Conservation (phyloP, 225 moss, liverwort and hornwort species). For the Polytrichum commune region DNA sequence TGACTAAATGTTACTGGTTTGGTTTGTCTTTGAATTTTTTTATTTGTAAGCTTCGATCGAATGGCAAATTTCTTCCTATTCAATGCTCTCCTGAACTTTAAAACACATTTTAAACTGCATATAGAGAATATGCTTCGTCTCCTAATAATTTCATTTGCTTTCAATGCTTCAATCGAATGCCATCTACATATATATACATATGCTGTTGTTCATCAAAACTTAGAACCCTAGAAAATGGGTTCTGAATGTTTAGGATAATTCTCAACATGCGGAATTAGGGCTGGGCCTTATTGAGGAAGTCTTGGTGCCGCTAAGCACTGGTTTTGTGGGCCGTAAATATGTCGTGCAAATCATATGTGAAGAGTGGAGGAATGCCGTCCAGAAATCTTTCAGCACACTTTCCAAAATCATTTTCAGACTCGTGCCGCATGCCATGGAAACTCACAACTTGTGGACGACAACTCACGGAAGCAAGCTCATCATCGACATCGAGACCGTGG, state of each 20-base stretch:
- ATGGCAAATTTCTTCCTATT: not conserved
- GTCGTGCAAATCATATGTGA: slow-evolving; percentile 56
- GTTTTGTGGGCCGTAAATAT: slow-evolving; percentile 44
- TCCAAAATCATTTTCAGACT: slow-evolving; percentile 47
- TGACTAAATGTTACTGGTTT: not conserved
- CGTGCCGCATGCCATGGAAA: slow-evolving; percentile 69
- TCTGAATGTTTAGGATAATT: slow-evolving; percentile 48
- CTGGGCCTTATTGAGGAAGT: slow-evolving; percentile 53
- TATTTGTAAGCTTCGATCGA: not conserved
- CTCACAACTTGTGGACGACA: slow-evolving; percentile 46
- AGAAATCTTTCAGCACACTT: slow-evolving; percentile 31
- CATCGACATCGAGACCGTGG: slow-evolving; percentile 43
- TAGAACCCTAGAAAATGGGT: not conserved
- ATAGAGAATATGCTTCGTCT: not conserved
- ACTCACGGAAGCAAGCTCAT: slow-evolving; percentile 50
- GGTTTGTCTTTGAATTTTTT: not conserved
- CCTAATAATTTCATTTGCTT: not conserved
- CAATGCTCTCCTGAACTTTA: rapidly evolving
- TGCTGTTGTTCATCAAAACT: not conserved
- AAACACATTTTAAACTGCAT: not conserved
- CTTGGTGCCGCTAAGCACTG: slow-evolving; percentile 55
- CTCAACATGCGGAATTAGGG: slow-evolving; percentile 50
- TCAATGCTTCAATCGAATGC: not conserved
- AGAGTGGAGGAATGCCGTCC: slow-evolving; percentile 68
- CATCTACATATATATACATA: rapidly evolving